Percentiles rank a stretch among this genome's conserved stretches.
Evolutionary conservation across 202 grass and related monocot species (phyloP).

Genomic region (Setaria italica): DNA sequence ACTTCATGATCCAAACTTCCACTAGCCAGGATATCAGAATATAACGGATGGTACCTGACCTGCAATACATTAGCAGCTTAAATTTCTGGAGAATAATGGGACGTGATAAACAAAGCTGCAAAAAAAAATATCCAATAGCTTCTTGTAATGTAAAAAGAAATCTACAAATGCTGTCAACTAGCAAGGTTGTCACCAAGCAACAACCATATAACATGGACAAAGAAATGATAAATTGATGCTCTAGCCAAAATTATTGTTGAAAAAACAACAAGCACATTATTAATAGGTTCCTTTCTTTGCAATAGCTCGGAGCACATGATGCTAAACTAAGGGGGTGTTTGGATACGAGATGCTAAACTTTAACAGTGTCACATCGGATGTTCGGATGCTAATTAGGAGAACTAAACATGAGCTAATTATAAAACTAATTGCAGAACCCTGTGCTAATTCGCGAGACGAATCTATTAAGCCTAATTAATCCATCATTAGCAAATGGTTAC

Average conservation of each 20-base stretch:
- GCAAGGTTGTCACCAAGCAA: slow-evolving; percentile 17
- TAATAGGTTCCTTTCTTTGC: slow-evolving; percentile 15
- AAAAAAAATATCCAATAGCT: slow-evolving; percentile 5
- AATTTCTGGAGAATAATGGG: background rate
- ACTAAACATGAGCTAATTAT: too few relatives aligned
- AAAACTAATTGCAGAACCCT: too few relatives aligned
- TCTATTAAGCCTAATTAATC: too few relatives aligned
- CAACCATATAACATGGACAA: slow-evolving; percentile 6
- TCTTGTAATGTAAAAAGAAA: slow-evolving; percentile 8
- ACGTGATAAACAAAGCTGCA: slow-evolving; percentile 2
- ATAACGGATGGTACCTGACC: slow-evolving; percentile 94
- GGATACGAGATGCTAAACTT: too few relatives aligned
- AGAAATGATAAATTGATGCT: slow-evolving; percentile 12
- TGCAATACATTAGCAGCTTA: slow-evolving; percentile 52
- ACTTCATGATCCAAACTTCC: slow-evolving; percentile 99
- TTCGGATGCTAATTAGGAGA: too few relatives aligned
- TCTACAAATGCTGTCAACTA: slow-evolving; percentile 11
- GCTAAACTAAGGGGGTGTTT: too few relatives aligned
- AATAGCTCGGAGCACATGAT: slow-evolving; percentile 26
- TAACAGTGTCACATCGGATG: too few relatives aligned
- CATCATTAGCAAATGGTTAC: too few relatives aligned
- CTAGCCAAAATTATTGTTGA: slow-evolving; percentile 8
- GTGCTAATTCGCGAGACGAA: too few relatives aligned
- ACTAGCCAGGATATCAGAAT: slow-evolving; percentile 95
- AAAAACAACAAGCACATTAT: background rate